Conservation (phyloP, 129 eudicot species). For the Centella asiatica region DNA sequence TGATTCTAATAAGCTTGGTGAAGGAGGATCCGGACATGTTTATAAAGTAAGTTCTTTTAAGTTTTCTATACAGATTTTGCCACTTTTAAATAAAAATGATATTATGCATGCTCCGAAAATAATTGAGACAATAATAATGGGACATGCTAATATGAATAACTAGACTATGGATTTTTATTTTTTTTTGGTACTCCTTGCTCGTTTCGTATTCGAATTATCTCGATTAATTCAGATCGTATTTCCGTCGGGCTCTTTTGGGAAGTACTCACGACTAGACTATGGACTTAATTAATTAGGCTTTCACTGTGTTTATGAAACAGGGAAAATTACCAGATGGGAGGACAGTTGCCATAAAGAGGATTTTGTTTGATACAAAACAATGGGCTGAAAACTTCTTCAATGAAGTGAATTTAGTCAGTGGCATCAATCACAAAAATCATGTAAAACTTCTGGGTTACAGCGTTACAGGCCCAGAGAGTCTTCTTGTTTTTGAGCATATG, state of each 20-base stretch:
- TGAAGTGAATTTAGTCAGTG: constrained; percentile 34
- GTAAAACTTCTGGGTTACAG: constrained; percentile 45
- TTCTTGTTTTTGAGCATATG: constrained; percentile 38
- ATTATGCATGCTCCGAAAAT: too few relatives aligned
- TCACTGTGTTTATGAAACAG: constrained; percentile 9
- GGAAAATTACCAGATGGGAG: constrained; percentile 35
- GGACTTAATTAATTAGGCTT: not conserved
- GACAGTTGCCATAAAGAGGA: constrained; percentile 41
- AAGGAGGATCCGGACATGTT: constrained; percentile 16
- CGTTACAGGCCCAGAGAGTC: constrained; percentile 46
- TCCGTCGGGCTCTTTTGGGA: too few relatives aligned
- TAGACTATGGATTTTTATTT: too few relatives aligned
- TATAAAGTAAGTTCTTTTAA: constrained; percentile 1
- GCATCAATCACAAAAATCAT: constrained; percentile 31
- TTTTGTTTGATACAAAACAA: constrained; percentile 33
- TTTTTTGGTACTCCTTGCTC: too few relatives aligned
- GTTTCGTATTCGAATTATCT: too few relatives aligned
- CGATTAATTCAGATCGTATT: too few relatives aligned
- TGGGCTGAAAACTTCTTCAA: constrained; percentile 36
- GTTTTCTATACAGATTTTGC: too few relatives aligned
- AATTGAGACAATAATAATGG: too few relatives aligned
- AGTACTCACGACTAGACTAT: too few relatives aligned
- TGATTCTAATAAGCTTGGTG: constrained; percentile 7
- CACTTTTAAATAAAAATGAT: too few relatives aligned
- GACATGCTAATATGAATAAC: too few relatives aligned